These are phyloP conservation scores for Pseudotulostoma volvatum DNA, from an alignment of 495 filamentous ascomycete genomes.

Conservation along the genomic window DNA sequence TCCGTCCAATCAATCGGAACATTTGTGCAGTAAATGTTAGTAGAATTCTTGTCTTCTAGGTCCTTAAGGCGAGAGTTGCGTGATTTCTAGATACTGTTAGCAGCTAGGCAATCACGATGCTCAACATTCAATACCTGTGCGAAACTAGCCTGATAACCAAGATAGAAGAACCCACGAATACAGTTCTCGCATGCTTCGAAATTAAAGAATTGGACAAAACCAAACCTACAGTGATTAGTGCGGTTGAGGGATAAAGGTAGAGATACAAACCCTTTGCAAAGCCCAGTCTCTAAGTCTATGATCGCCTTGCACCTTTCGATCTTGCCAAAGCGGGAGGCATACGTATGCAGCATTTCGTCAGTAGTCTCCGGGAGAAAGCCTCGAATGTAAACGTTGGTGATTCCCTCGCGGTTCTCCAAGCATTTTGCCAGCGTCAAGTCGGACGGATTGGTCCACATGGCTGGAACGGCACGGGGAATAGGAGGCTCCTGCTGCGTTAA, in stretches of 20 bases:
- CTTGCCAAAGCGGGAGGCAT: conserved; percentile 72
- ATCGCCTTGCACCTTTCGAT: conserved; percentile 95
- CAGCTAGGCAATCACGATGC: conserved; percentile 3
- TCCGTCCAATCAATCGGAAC: conserved; percentile 81
- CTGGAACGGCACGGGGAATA: conserved; percentile 81
- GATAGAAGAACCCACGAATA: conserved; percentile 86
- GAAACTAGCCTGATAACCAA: conserved; percentile 94
- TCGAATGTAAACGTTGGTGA: conserved; percentile 93
- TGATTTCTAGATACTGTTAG: conserved; percentile 48
- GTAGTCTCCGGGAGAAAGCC: conserved; percentile 88
- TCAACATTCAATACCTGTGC: conserved; percentile 44
- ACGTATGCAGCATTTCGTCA: conserved; percentile 70
- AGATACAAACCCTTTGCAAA: conserved; percentile 74
- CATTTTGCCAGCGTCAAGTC: conserved; percentile 75
- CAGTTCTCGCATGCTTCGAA: conserved; percentile 82
- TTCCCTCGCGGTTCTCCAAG: conserved; percentile 72
- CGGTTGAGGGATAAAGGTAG: not conserved
- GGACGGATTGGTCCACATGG: conserved; percentile 56
- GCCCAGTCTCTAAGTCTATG: conserved; percentile 75
- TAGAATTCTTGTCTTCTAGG: conserved; percentile 67
- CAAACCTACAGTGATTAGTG: conserved; percentile 47
- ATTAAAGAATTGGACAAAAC: conserved; percentile 85
- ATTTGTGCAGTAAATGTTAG: conserved; percentile 95
- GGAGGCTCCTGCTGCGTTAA: conserved; percentile 58
- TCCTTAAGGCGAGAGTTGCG: conserved; percentile 93